These are phyloP conservation scores for Cajanus cajan DNA, from an alignment of 306 rosid genomes.

Conservation along the genomic window DNA sequence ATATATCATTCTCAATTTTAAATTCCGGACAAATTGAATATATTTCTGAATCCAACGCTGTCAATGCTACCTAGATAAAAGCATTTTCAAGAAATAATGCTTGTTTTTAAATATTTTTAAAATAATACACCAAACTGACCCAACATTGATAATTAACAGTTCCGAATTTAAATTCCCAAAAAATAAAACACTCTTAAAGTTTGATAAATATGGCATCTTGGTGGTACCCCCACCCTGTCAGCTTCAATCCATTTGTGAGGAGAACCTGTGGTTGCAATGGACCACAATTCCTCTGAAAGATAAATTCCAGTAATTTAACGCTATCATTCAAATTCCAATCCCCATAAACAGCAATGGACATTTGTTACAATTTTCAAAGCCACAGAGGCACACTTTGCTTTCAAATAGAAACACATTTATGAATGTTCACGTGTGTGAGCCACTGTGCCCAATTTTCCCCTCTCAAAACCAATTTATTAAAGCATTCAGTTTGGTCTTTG, in stretches of 20 bases:
- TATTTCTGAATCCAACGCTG: no score
- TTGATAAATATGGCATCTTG: constrained; percentile 21
- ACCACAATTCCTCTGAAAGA: constrained; percentile 22
- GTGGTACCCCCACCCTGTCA: constrained; percentile 26
- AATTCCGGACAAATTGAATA: no score
- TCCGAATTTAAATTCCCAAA: no score
- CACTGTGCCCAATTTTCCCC: not conserved
- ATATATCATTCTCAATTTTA: no score
- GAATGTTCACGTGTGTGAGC: not conserved
- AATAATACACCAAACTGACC: no score
- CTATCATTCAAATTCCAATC: not conserved
- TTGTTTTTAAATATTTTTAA: no score
- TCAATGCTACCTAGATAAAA: no score
- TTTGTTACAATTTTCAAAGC: not conserved
- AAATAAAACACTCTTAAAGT: not conserved
- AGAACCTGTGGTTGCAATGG: constrained; percentile 1
- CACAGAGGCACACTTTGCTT: not conserved
- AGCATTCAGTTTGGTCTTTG: constrained; percentile 7
- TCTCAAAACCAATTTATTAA: constrained; percentile 29
- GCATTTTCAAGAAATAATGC: no score
- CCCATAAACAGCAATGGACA: not conserved
- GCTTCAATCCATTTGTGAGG: constrained; percentile 11
- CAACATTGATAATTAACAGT: no score
- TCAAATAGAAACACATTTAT: not conserved
- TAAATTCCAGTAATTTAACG: constrained; percentile 3